Percentiles rank a stretch among this genome's conserved stretches.
These are phyloP conservation scores for Ceratonia siliqua DNA, from an alignment of 306 rosid genomes.

Conservation along the genomic window DNA sequence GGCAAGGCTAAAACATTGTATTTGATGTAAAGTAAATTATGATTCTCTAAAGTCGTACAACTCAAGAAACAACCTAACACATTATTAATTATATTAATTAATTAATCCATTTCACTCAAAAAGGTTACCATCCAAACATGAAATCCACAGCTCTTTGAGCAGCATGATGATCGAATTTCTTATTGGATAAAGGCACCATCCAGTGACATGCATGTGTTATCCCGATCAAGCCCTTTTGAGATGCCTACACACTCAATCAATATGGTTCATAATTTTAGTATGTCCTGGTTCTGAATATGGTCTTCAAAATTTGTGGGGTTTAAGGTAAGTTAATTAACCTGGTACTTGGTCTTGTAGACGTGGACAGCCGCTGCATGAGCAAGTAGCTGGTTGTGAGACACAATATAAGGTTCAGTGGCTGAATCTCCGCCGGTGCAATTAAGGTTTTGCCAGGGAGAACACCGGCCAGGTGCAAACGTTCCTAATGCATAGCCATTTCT, in stretches of 20 bases:
- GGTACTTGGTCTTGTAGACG: neutral
- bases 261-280: too few relatives aligned
- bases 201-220: conserved; percentile 48
- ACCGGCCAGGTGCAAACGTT: neutral
- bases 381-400: neutral
- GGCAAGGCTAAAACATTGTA: too few relatives aligned
- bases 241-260: conserved; percentile 49
- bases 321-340: too few relatives aligned
- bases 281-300: too few relatives aligned
- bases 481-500: neutral
- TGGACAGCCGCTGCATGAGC: conserved; percentile 8
- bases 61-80: too few relatives aligned
- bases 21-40: too few relatives aligned
- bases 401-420: neutral
- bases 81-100: neutral
- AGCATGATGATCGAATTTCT: conserved; percentile 37
- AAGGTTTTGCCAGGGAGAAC: neutral
- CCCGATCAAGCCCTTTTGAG: conserved; percentile 69
- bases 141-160: conserved; percentile 58
- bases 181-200: conserved; percentile 46
- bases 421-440: conserved; percentile 14
- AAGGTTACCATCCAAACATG: conserved; percentile 61
- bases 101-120: too few relatives aligned
- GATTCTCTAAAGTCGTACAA: too few relatives aligned
- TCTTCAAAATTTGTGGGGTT: too few relatives aligned